A percentile compares a stretch with the other conserved stretches of the same genome.
Conservation (phyloP, 768 basidiomycete genomes). For the Hydnum rufescens region DNA sequence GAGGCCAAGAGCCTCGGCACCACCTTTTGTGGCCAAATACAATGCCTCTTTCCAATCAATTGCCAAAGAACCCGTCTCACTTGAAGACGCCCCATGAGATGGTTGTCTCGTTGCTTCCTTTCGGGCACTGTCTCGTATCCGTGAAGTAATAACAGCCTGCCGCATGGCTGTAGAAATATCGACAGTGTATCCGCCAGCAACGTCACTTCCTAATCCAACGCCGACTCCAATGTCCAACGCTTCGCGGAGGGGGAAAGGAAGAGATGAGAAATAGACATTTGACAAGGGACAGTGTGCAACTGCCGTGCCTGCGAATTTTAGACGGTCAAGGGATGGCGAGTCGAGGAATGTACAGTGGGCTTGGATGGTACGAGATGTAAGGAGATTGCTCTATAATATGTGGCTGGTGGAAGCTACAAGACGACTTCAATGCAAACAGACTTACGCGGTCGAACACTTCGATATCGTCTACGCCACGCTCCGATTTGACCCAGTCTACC, state of each 20-base stretch:
- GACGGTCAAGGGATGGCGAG: conserved; percentile 28
- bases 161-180: conserved; percentile 70
- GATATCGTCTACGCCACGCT: conserved; percentile 46
- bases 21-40: conserved; percentile 66
- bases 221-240: conserved; percentile 25
- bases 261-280: conserved; percentile 67
- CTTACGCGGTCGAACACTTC: conserved; percentile 52
- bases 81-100: conserved; percentile 5
- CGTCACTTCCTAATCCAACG: conserved; percentile 68
- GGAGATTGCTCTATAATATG: conserved; percentile 30
- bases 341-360: conserved; percentile 77
- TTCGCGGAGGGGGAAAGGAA: conserved; percentile 13
- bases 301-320: conserved; percentile 33
- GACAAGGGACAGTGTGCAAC: conserved; percentile 81
- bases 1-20: conserved; percentile 48
- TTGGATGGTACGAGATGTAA: conserved; percentile 50
- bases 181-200: conserved; percentile 69
- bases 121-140: conserved; percentile 41
- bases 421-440: background rate
- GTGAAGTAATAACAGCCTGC: conserved; percentile 48
- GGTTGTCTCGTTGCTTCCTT: conserved; percentile 13
- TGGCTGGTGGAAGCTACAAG: background rate
- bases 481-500: conserved; percentile 45
- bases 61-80: conserved; percentile 19
- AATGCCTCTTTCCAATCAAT: conserved; percentile 69